Evolutionary conservation across 2,329 filamentous ascomycete species (phyloP).

Genomic region (Paraphoma sp.): DNA sequence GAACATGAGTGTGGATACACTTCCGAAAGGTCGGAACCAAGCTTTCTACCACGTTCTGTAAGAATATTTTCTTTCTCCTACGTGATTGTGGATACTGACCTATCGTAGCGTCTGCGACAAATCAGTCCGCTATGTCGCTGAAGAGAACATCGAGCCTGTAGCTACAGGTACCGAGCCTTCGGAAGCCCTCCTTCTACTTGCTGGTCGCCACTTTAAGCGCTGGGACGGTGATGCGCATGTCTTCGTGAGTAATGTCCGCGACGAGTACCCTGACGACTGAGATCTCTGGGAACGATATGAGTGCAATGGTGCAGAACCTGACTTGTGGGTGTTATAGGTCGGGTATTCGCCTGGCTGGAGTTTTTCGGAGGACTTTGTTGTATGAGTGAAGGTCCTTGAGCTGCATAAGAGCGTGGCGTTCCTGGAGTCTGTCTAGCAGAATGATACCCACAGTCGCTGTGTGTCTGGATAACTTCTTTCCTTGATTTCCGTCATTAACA

Average conservation of each 20-base stretch:
- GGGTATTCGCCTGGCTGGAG: constrained; percentile 4
- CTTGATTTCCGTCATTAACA: too few species aligned
- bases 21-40: constrained; percentile 67
- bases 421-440: not conserved
- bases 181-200: constrained; percentile 69
- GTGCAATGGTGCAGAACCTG: not conserved
- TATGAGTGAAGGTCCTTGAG: not conserved
- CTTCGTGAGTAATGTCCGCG: constrained; percentile 84
- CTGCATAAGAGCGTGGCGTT: not conserved
- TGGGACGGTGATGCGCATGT: constrained; percentile 71
- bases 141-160: constrained; percentile 74
- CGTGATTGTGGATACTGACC: not conserved
- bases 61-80: constrained; percentile 50
- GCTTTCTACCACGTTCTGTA: constrained; percentile 89
- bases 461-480: too few species aligned
- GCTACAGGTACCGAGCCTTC: constrained; percentile 51
- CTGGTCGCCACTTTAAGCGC: constrained; percentile 86
- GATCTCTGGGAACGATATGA: not conserved
- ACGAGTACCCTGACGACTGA: constrained; percentile 87
- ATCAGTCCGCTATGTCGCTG: constrained; percentile 75
- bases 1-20: constrained; percentile 66
- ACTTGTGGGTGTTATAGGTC: constrained; percentile 3
- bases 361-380: constrained; percentile 7
- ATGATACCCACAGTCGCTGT: not conserved
- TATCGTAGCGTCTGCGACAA: constrained; percentile 69